These are phyloP conservation scores for Diphasiastrum complanatum DNA, from an alignment of 83 land plant species.

Conservation along the genomic window DNA sequence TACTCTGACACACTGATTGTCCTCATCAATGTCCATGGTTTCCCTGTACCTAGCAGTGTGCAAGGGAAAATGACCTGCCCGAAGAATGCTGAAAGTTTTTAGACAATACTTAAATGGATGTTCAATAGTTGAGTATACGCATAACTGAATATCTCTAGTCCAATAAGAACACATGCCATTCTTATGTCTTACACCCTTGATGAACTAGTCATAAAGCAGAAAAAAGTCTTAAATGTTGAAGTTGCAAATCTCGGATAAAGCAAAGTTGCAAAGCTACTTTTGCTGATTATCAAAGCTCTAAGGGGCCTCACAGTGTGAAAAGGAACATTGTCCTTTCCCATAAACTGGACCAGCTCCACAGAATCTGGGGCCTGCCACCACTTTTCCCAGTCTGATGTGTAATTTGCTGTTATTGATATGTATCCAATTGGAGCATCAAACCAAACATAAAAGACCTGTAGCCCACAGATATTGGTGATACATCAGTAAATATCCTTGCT, in stretches of 20 bases:
- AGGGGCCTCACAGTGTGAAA: conserved; percentile 82
- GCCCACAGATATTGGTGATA: neutral
- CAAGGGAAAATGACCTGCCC: conserved; percentile 92
- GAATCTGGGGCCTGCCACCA: conserved; percentile 96
- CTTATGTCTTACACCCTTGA: too few relatives aligned
- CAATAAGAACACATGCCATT: too few relatives aligned
- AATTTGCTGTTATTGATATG: conserved; percentile 84
- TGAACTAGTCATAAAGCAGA: too few relatives aligned
- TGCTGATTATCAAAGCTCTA: too few relatives aligned
- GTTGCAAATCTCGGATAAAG: too few relatives aligned
- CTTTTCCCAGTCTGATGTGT: conserved; percentile 85
- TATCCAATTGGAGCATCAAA: conserved; percentile 99
- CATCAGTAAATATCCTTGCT: conserved; percentile 14
- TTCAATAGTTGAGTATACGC: too few relatives aligned
- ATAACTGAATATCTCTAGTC: too few relatives aligned
- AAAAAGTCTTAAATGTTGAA: too few relatives aligned
- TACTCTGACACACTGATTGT: conserved; percentile 97
- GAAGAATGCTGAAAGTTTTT: neutral
- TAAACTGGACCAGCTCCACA: conserved; percentile 93
- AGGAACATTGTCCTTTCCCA: conserved; percentile 99
- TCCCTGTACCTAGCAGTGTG: conserved; percentile 86
- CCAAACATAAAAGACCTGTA: conserved; percentile 98
- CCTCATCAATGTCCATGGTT: conserved; percentile 93
- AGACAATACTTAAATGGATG: too few relatives aligned
- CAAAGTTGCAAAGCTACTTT: too few relatives aligned